Conservation (phyloP, 192 early-diverging fungal genomes). For the Backusella australiensis region DNA sequence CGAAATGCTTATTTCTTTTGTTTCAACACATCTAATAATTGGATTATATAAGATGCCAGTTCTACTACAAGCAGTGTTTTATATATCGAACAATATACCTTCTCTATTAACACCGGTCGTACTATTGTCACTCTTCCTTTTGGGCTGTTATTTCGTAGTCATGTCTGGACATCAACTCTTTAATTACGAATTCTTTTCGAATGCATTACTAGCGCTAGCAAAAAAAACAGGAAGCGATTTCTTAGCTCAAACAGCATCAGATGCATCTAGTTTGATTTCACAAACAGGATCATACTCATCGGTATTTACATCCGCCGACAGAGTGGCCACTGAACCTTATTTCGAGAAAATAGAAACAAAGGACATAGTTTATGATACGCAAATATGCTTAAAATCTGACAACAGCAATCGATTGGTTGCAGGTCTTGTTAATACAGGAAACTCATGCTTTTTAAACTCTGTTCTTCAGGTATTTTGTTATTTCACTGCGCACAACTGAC, state of each 20-base stretch:
- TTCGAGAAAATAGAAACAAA: not conserved
- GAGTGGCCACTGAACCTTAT: not conserved
- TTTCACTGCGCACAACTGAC: not conserved
- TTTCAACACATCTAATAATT: not conserved
- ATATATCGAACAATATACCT: not conserved
- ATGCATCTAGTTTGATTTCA: not conserved
- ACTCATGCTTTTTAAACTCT: conserved; percentile 92
- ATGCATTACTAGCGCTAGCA: not conserved
- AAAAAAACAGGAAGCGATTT: not conserved
- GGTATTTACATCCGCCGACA: not conserved
- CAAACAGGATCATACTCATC: not conserved
- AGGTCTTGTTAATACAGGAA: conserved; percentile 86
- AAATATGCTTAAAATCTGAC: not conserved
- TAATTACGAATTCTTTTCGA: not conserved
- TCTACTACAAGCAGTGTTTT: not conserved
- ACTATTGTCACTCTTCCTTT: not conserved
- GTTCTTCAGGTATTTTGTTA: conserved; percentile 68
- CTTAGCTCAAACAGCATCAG: not conserved
- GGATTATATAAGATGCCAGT: not conserved
- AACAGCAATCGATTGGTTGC: conserved; percentile 5
- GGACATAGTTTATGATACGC: not conserved
- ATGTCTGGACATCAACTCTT: not conserved
- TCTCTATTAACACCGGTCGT: not conserved
- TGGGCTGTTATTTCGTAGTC: not conserved
- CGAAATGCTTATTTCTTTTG: not conserved